Conservation (phyloP, 306 rosid genomes). For the peach (Prunus persica) region Prunus_persica_NCBIv2 NC_034010.1:26603501-26604000, state of each 20-base stretch:
- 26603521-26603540: slow-evolving; percentile 13
- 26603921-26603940: neutral
- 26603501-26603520: slow-evolving; percentile 78
- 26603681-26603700: slow-evolving; percentile 71
- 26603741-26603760: slow-evolving; percentile 90
- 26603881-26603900: neutral
- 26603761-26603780: slow-evolving; percentile 81
- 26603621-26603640: slow-evolving; percentile 69
- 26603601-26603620: slow-evolving; percentile 58
- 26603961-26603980: neutral
- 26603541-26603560: neutral
- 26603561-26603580: neutral
- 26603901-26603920: neutral
- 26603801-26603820: slow-evolving; percentile 4
- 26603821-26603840: neutral
- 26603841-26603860: neutral
- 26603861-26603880: neutral
- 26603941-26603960: neutral
- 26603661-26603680: slow-evolving; percentile 63
- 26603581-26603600: neutral
- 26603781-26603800: neutral
- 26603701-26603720: slow-evolving; percentile 77
- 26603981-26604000: neutral
- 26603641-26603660: slow-evolving; percentile 76
- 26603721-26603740: slow-evolving; percentile 73